Evolutionary conservation across 257 asterid genomes (phyloP).

Genomic region (Solanum chiquidenum): DNA sequence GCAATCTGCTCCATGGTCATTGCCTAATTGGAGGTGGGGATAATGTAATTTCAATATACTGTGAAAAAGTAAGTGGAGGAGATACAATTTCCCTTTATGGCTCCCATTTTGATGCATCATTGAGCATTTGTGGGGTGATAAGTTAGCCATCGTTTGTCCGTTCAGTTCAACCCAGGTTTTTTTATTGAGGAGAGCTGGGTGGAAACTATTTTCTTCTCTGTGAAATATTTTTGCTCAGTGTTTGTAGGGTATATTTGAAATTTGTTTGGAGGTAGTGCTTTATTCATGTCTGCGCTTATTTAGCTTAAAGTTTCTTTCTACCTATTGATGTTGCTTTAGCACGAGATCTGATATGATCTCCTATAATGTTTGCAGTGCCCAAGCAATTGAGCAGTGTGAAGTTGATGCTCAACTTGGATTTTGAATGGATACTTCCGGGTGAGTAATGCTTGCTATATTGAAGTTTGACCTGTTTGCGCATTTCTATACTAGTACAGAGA

Average conservation of each 20-base stretch:
- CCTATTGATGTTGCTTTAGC: background rate
- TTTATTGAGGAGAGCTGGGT: background rate
- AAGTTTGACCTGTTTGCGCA: background rate
- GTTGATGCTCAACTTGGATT: constrained; percentile 46
- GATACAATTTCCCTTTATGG: background rate
- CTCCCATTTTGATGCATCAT: background rate
- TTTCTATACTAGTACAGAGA: background rate
- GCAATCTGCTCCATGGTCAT: background rate
- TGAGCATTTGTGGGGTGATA: background rate
- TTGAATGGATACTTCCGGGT: constrained; percentile 76
- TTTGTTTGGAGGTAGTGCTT: background rate
- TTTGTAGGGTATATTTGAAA: background rate
- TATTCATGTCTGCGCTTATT: background rate
- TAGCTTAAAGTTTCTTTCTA: background rate
- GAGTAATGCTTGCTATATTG: background rate
- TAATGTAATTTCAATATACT: background rate
- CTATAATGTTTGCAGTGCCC: constrained; percentile 20
- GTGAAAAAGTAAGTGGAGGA: background rate
- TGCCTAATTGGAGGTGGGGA: background rate
- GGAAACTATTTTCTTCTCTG: background rate
- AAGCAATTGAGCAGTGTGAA: constrained; percentile 41
- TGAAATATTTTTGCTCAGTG: background rate
- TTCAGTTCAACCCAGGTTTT: background rate
- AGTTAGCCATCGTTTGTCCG: background rate
- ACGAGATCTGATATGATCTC: background rate